Conservation (phyloP, 352 stramenopile species). For the Globisporangium splendens region DNA sequence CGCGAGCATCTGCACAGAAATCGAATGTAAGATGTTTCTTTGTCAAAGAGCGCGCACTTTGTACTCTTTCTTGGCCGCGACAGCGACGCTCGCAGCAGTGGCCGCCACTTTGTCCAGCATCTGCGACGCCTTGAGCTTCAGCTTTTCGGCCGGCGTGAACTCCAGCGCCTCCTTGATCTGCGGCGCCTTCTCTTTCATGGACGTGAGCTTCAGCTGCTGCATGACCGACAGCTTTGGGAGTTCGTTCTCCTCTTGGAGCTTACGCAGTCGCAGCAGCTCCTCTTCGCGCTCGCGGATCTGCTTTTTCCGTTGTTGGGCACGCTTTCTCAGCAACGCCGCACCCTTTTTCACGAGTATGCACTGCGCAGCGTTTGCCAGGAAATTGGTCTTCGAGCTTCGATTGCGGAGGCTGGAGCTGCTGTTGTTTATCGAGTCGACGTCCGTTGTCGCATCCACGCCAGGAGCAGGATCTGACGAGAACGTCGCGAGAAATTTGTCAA, state of each 20-base stretch:
- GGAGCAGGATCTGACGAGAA: conserved; percentile 13
- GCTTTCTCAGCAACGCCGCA: conserved; percentile 28
- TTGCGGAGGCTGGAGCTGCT: neutral
- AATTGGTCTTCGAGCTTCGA: conserved; percentile 1
- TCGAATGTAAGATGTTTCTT: neutral
- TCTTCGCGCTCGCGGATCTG: conserved; percentile 48
- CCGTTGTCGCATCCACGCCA: neutral
- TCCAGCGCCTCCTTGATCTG: conserved; percentile 52
- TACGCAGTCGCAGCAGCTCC: conserved; percentile 39
- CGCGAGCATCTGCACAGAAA: too few relatives aligned
- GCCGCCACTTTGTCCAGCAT: conserved; percentile 38
- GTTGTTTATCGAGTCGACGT: conserved; percentile 12
- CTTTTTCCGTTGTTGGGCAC: conserved; percentile 35
- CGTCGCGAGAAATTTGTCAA: conserved; percentile 27
- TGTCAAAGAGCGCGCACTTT: conserved; percentile 48
- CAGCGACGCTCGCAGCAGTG: conserved; percentile 25
- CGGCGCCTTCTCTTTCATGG: conserved; percentile 42
- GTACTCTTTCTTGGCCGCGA: conserved; percentile 67
- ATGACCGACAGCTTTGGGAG: conserved; percentile 35
- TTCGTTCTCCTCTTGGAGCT: conserved; percentile 36
- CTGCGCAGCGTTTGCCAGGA: conserved; percentile 26
- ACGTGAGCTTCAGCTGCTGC: conserved; percentile 47
- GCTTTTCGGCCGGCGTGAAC: conserved; percentile 46
- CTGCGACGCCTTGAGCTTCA: conserved; percentile 36
- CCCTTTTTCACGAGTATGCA: conserved; percentile 54